These are phyloP conservation scores for Begonia loranthoides DNA, from an alignment of 306 rosid genomes.

Conservation along the genomic window DNA sequence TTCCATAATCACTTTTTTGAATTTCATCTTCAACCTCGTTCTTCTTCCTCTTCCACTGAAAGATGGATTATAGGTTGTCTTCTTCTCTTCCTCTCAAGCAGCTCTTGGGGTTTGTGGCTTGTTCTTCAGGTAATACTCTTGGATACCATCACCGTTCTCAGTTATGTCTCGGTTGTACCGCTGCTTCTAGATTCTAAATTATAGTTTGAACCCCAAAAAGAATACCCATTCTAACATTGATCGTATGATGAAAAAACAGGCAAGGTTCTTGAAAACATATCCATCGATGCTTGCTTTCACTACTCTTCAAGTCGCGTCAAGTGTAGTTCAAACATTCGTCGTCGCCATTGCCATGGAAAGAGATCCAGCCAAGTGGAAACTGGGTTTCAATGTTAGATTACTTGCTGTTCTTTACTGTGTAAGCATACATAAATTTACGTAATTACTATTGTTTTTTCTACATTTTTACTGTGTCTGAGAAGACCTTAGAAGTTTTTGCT, in stretches of 20 bases:
- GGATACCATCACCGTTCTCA: too few species aligned
- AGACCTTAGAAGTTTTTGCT: neutral
- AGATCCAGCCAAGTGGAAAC: conserved; percentile 52
- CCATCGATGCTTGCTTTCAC: conserved; percentile 71
- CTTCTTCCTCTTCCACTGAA: conserved; percentile 14
- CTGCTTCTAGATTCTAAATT: too few species aligned
- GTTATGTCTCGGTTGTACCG: too few species aligned
- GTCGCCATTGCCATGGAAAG: conserved; percentile 61
- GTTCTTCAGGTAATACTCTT: conserved; percentile 30
- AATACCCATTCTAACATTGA: too few species aligned
- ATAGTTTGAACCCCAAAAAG: too few species aligned
- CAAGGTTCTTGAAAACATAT: conserved; percentile 37
- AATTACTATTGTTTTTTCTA: neutral
- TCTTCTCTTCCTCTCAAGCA: conserved; percentile 19
- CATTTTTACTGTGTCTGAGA: neutral
- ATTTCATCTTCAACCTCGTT: conserved; percentile 14
- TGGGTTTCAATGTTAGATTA: conserved; percentile 61
- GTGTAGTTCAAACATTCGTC: conserved; percentile 47
- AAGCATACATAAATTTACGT: conserved; percentile 4
- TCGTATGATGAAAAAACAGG: conserved; percentile 18
- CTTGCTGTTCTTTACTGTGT: conserved; percentile 62
- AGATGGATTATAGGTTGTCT: conserved; percentile 47
- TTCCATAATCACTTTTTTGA: conserved; percentile 11
- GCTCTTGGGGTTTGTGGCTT: conserved; percentile 39
- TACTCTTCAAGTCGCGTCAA: conserved; percentile 48